These are phyloP conservation scores for Barnettozyma sp. DNA, from an alignment of 805 yeast genomes.

Conservation along the genomic window DNA sequence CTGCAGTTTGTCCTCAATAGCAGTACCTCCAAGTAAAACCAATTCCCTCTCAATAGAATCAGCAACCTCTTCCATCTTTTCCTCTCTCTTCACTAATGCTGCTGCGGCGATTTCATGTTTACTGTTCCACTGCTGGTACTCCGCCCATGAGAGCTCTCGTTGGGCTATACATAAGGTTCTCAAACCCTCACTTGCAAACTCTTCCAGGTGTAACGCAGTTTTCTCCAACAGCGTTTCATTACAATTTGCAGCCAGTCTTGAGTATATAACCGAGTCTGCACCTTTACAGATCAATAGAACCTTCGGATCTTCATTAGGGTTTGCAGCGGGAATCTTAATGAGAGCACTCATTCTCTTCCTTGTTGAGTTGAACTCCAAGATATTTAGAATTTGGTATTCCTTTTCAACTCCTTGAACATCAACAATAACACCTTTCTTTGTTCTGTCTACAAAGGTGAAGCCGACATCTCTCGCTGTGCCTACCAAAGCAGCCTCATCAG, in stretches of 20 bases:
- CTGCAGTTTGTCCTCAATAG: slow-evolving; percentile 79
- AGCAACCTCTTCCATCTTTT: slow-evolving; percentile 65
- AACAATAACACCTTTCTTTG: slow-evolving; percentile 60
- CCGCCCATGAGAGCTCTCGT: slow-evolving; percentile 54
- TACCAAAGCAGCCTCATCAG: slow-evolving; percentile 83
- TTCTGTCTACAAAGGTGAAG: slow-evolving; percentile 55
- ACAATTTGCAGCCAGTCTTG: slow-evolving; percentile 48
- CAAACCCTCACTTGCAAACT: slow-evolving; percentile 76
- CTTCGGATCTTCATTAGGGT: slow-evolving; percentile 42
- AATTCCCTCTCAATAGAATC: slow-evolving; percentile 65
- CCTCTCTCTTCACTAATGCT: slow-evolving; percentile 58
- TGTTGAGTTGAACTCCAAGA: slow-evolving; percentile 74
- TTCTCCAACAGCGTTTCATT: slow-evolving; percentile 42
- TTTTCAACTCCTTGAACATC: slow-evolving; percentile 64
- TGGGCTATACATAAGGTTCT: slow-evolving; percentile 79
- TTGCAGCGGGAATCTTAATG: slow-evolving; percentile 52
- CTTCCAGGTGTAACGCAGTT: slow-evolving; percentile 70
- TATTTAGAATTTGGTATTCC: slow-evolving; percentile 65
- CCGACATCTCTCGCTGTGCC: slow-evolving; percentile 78
- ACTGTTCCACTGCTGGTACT: slow-evolving; percentile 56
- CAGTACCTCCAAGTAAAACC: slow-evolving; percentile 71
- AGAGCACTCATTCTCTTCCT: slow-evolving; percentile 86
- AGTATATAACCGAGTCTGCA: slow-evolving; percentile 75
- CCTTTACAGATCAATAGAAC: slow-evolving; percentile 75
- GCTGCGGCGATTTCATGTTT: slow-evolving; percentile 61